Base-by-base conservation (phyloP, 805 yeast genomes). In the Kuraishia cidri region DNA sequence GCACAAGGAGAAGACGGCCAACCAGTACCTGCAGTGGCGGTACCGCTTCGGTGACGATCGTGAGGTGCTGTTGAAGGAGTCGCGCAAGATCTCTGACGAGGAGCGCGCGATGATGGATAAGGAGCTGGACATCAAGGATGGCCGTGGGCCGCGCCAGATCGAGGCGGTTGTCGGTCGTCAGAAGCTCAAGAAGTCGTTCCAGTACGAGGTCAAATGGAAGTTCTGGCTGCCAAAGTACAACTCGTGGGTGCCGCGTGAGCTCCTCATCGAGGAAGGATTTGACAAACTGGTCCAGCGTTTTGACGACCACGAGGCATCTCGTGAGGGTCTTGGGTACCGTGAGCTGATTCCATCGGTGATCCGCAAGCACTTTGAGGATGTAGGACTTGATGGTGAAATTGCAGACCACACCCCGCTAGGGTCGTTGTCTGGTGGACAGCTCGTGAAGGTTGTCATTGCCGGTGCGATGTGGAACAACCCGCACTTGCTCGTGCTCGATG, bases 261-360 rank as follows among this genome's bases (percentile, higher is more conserved):
- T 66, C 23, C 67, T 90, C 42, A 50, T 85, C 26, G 90, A 79
- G 58, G 75, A 83, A 53, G 94, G 97, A 38, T 87, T 87, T 53
- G 80, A 75, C 40, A 87, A 86, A 68, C 64, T 92, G 52, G 94
- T 90, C 42, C 95, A 90, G 62, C 90, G 83, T 58, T 94, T 92
- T 47, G 98, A 90, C 66, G 97, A 92, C 71, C 95, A 88, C 64
- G 98, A 92, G 69, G 95, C 98, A 43, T 86, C 95, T 30, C 87
- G 97, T 66, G 96, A 94, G 63, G 98, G 98, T 77, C 72, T 90
- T 44, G 97, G 97, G 52, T 90, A 90, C 75, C 82, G 98, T 69
- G 92, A 94, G 45, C 70, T 90, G 52, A 72, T 76, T 20, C 97
- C 97, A 32, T 72, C 82, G 34, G 97, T 87, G 14, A 90, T 90